phyloP scores from a whole-genome alignment of 2,329 filamentous ascomycete species.

The Tolypocladium guangdongense region DNA sequence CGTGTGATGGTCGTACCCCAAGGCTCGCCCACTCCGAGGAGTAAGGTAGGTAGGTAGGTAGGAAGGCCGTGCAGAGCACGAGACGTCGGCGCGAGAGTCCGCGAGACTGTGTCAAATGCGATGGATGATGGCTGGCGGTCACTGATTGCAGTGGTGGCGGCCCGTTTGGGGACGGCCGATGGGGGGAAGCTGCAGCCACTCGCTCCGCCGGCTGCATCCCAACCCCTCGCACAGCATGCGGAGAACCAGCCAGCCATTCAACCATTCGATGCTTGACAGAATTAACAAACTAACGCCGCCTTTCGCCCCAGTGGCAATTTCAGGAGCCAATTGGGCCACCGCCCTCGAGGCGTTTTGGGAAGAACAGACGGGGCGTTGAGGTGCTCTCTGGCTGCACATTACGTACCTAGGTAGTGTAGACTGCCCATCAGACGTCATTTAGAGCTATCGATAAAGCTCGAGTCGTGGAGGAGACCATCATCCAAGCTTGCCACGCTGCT shows the following conservation, averaged over 20 bases:
- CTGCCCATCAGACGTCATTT: neutral
- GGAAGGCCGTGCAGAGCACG: neutral
- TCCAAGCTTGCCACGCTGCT: neutral
- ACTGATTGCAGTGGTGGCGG: neutral
- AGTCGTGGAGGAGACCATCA: neutral
- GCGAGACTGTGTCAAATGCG: neutral
- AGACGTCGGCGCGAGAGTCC: neutral
- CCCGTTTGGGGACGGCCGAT: neutral
- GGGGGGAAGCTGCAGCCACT: neutral
- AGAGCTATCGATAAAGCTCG: slow-evolving; percentile 1
- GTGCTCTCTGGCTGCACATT: neutral
- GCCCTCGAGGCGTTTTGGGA: neutral
- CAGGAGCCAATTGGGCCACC: neutral
- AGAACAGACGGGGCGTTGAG: neutral
- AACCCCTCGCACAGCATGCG: neutral
- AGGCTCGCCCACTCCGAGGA: neutral
- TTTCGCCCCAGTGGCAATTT: neutral
- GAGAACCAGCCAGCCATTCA: neutral
- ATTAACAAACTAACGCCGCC: neutral
- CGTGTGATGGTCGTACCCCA: neutral
- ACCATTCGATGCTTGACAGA: neutral
- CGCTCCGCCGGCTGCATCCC: neutral
- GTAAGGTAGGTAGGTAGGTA: neutral
- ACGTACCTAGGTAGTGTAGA: neutral
- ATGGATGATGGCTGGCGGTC: neutral